phyloP scores from a whole-genome alignment of 2,329 filamentous ascomycete genomes.

The Zymoseptoria ardabiliae region DNA sequence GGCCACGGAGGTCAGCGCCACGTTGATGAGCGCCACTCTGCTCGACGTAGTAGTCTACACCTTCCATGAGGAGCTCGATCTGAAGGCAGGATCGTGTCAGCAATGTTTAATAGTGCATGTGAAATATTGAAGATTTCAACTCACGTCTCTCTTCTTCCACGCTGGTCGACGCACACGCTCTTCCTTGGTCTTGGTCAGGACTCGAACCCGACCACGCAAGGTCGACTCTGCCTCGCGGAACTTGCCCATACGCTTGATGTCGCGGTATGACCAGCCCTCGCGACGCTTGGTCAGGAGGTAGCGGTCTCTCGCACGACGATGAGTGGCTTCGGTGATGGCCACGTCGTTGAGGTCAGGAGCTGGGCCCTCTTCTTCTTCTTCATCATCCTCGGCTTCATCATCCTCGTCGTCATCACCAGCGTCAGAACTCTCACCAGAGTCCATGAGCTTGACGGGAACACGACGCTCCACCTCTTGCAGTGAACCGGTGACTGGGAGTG shows the following conservation, averaged over 20 bases:
- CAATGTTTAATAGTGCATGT: not conserved
- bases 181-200: slow-evolving; percentile 56
- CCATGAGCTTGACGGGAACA: not conserved
- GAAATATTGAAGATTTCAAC: slow-evolving; percentile 30
- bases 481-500: not conserved
- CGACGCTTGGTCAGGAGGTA: slow-evolving; percentile 47
- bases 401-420: no score
- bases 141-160: slow-evolving; percentile 59
- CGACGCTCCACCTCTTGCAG: not conserved
- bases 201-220: slow-evolving; percentile 59
- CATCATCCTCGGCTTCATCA: slow-evolving; percentile 3
- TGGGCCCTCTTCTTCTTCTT: not conserved
- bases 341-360: slow-evolving; percentile 10
- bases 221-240: slow-evolving; percentile 64
- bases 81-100: slow-evolving; percentile 16
- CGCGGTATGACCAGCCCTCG: slow-evolving; percentile 55
- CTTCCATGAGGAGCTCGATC: slow-evolving; percentile 22
- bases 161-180: slow-evolving; percentile 58
- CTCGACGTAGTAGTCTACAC: slow-evolving; percentile 14
- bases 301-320: slow-evolving; percentile 21
- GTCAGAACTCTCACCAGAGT: not conserved
- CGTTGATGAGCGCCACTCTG: slow-evolving; percentile 1
- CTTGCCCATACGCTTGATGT: slow-evolving; percentile 50
- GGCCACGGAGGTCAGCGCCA: slow-evolving; percentile 3
- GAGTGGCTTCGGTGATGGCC: slow-evolving; percentile 11